phyloP scores from a whole-genome alignment of 805 yeast genomes.

The Wickerhamiella domercqiae region DNA sequence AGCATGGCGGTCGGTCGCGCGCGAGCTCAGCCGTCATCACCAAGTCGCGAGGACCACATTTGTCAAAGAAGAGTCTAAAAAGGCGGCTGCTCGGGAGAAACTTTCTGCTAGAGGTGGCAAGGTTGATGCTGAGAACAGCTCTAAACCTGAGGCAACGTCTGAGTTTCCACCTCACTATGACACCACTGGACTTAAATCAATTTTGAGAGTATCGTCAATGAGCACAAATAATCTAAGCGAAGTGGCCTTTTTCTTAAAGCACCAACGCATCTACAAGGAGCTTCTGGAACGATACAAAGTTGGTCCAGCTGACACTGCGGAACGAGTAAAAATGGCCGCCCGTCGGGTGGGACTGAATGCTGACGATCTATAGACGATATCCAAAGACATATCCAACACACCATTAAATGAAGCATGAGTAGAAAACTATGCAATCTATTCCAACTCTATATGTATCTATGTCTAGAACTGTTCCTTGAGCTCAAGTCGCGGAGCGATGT shows the following conservation, averaged over 20 bases:
- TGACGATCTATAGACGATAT: conserved; percentile 8
- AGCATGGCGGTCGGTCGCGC: neutral
- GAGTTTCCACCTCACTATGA: conserved; percentile 8
- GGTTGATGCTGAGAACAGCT: neutral
- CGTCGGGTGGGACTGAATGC: conserved; percentile 67
- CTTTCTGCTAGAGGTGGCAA: neutral
- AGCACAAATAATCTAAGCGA: conserved; percentile 24
- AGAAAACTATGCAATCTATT: no score
- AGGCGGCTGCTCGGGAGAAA: conserved; percentile 1
- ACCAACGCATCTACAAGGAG: conserved; percentile 65
- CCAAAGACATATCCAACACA: neutral
- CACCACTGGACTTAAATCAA: conserved; percentile 11
- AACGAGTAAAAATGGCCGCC: conserved; percentile 68
- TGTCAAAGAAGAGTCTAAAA: neutral
- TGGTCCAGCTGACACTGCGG: conserved; percentile 57
- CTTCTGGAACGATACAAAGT: conserved; percentile 78
- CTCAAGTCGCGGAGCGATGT: conserved; percentile 89
- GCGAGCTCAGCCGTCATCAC: conserved; percentile 2
- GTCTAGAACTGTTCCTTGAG: conserved; percentile 61
- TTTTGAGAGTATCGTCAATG: conserved; percentile 4
- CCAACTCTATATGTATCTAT: neutral
- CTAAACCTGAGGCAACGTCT: neutral
- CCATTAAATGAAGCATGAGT: no score
- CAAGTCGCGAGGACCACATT: neutral
- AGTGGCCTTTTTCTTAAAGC: conserved; percentile 43